These are phyloP conservation scores for Houttuynia cordata DNA, from an alignment of 164 flowering plant species.

Conservation along the genomic window DNA sequence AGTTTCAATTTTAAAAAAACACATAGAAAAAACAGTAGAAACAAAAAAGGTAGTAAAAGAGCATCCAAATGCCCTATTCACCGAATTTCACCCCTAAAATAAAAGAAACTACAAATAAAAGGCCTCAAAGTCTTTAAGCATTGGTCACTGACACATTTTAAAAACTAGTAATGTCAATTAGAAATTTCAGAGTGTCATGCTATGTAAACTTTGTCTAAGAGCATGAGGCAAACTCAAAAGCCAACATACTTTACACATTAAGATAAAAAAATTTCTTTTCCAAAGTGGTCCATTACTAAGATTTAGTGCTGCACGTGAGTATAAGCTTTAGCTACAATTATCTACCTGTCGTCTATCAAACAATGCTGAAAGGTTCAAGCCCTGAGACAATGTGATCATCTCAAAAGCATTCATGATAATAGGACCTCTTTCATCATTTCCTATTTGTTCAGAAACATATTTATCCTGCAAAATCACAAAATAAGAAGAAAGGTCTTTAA, in stretches of 20 bases:
- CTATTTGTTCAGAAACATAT: slow-evolving; percentile 63
- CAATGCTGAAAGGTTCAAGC: slow-evolving; percentile 79
- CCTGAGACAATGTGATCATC: slow-evolving; percentile 97
- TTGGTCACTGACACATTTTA: no score
- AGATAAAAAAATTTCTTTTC: no score
- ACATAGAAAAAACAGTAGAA: not conserved
- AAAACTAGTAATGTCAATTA: no score
- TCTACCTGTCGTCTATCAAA: slow-evolving; percentile 89
- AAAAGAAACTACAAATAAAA: no score
- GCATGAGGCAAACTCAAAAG: no score
- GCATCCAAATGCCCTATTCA: not conserved
- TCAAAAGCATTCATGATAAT: slow-evolving; percentile 95
- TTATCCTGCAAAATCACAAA: slow-evolving; percentile 40
- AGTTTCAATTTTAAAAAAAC: not conserved
- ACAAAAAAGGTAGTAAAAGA: not conserved
- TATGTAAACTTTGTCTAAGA: no score
- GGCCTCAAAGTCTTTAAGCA: not conserved
- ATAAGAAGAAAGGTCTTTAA: not conserved
- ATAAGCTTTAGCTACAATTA: no score
- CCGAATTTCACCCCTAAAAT: not conserved
- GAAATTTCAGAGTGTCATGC: no score
- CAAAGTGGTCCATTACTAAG: no score
- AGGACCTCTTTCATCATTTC: slow-evolving; percentile 42
- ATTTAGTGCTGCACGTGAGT: no score
- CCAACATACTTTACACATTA: no score